phyloP scores from a whole-genome alignment of 83 land plant genomes.

The Thuja plicata region DNA sequence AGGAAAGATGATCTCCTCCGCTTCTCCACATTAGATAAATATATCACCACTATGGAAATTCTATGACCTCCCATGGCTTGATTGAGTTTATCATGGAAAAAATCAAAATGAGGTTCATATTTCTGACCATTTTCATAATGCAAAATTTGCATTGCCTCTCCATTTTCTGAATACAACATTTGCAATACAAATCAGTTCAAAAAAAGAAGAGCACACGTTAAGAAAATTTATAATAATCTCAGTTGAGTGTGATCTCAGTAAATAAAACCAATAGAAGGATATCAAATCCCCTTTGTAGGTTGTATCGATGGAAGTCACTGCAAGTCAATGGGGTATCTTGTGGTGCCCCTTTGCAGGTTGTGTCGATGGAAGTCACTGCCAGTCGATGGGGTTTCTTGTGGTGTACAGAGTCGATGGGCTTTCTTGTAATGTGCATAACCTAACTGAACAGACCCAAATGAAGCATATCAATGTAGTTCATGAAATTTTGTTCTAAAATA shows the following conservation, averaged over 20 bases:
- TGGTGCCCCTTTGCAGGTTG: too few relatives aligned
- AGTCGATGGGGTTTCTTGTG: too few relatives aligned
- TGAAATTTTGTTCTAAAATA: too few relatives aligned
- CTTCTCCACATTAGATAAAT: conserved; percentile 72
- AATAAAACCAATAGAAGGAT: neutral
- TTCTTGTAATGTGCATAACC: too few relatives aligned
- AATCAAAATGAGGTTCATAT: conserved; percentile 96
- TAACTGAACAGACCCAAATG: too few relatives aligned
- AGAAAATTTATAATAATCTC: neutral
- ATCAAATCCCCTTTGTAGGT: too few relatives aligned
- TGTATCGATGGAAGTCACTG: too few relatives aligned
- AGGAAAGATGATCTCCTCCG: conserved; percentile 87
- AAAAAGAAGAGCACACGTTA: neutral
- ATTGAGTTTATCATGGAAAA: conserved; percentile 82
- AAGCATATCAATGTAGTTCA: too few relatives aligned
- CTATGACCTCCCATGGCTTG: conserved; percentile 87
- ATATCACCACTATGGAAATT: conserved; percentile 94
- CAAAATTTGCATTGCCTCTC: conserved; percentile 83
- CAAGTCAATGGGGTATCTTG: too few relatives aligned
- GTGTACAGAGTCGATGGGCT: too few relatives aligned
- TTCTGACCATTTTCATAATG: conserved; percentile 87
- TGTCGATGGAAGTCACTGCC: too few relatives aligned
- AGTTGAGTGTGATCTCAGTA: neutral
- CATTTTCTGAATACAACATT: conserved; percentile 64
- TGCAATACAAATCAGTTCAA: conserved; percentile 2